Conservation (phyloP, 192 early-diverging fungal genomes). For the Mortierella hygrophila region DNA sequence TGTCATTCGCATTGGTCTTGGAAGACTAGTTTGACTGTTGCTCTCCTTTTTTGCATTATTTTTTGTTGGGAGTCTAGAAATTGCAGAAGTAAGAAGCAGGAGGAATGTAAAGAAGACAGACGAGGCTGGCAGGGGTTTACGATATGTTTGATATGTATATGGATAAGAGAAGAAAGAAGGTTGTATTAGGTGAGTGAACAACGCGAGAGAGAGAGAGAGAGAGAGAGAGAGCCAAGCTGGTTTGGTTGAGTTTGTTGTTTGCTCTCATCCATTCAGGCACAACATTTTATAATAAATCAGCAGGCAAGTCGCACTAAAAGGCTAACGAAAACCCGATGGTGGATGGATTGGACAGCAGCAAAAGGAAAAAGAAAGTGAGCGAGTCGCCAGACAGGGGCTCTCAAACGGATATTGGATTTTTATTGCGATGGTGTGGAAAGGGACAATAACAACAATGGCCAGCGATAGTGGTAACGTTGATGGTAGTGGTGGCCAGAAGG, state of each 20-base stretch:
- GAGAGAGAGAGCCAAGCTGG: neutral
- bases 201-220: neutral
- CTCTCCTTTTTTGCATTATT: neutral
- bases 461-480: neutral
- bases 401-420: neutral
- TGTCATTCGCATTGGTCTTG: neutral
- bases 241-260: neutral
- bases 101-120: neutral
- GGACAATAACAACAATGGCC: neutral
- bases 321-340: neutral
- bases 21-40: neutral
- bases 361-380: neutral
- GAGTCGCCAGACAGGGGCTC: conserved; percentile 7
- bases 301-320: neutral
- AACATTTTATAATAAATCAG: neutral
- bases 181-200: neutral
- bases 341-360: no score
- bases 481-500: neutral
- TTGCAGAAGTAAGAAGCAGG: neutral
- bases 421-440: neutral
- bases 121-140: neutral
- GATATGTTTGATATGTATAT: neutral
- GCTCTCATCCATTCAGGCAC: neutral
- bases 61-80: neutral
- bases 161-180: conserved; percentile 2